A percentile compares a stretch with the other conserved stretches of the same genome.
Conservation (phyloP, 2,329 filamentous ascomycete species). For the Ramichloridium luteum region DNA sequence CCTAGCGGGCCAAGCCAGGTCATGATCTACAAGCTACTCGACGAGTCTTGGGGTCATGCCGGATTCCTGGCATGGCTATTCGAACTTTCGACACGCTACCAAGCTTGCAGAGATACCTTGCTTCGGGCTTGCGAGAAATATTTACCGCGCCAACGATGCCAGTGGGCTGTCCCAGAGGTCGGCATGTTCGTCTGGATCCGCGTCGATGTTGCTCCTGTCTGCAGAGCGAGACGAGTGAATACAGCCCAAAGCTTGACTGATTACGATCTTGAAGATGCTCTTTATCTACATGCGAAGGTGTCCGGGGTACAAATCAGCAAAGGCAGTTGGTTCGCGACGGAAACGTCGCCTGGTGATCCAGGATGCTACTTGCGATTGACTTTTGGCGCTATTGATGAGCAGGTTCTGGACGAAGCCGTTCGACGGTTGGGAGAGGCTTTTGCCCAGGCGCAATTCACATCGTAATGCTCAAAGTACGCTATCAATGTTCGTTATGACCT, state of each 20-base stretch:
- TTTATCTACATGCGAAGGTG: constrained; percentile 8
- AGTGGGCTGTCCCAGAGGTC: constrained; percentile 13
- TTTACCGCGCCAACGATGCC: constrained; percentile 15
- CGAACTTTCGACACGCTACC: constrained; percentile 17
- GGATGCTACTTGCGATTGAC: too few species aligned
- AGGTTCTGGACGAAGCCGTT: too few species aligned
- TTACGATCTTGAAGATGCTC: constrained; percentile 13
- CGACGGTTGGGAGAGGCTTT: too few species aligned
- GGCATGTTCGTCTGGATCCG: constrained; percentile 22
- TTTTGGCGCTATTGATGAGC: too few species aligned
- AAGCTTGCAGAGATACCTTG: constrained; percentile 15
- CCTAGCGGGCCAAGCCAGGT: constrained; percentile 22
- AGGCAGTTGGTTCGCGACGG: constrained; percentile 17
- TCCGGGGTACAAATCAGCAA: constrained; percentile 14
- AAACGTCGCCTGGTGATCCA: too few species aligned
- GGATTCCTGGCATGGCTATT: constrained; percentile 23
- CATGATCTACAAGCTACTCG: constrained; percentile 23
- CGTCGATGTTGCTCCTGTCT: background rate
- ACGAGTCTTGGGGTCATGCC: constrained; percentile 22
- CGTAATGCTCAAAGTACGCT: too few species aligned
- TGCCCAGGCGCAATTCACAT: too few species aligned
- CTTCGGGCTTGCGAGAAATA: constrained; percentile 18
- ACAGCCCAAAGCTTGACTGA: too few species aligned
- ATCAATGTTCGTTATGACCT: too few species aligned
- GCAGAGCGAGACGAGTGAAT: too few species aligned